Base-by-base conservation (phyloP, 106 monocot species). In the Amphibolis antarctica region DNA sequence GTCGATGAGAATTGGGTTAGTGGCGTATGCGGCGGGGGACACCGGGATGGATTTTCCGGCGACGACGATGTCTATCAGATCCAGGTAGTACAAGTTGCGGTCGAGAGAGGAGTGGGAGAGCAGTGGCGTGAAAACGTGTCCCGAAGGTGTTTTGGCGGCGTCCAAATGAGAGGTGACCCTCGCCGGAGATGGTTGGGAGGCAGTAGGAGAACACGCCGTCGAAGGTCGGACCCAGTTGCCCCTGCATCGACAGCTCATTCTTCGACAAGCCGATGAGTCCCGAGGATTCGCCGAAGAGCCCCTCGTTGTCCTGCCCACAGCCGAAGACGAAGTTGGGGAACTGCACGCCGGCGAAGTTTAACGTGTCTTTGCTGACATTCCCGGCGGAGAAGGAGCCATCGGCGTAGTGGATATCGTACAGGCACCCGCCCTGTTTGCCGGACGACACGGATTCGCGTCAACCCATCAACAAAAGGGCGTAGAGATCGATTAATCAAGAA, bases 171-270 rank as follows among this genome's bases (percentile, higher is more conserved):
- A 74, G 74, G 4, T 44, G 9, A 10, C 74, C 74, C 5, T 60
- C 44, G 52, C 42, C 52, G 31, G 51, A 26, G 9, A 10, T 1
- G 25, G 21, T 5, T 7, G 74, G 74, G 49, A 74, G 66, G 25
- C 74, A 74, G 59, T 74, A 74, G 25, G 74, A 74, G 67, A 74
- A 74, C 51, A 67, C 15, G 9, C 24, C 13, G n/a, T 53, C 51
- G 23, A 42, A 42, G 17, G 2, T 20, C 7, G 0, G 3, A 5
- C 51, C 48, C 0, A 53, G n/a, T 42, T 74, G 74, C 21, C 52
- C 67, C 1, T 20, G 44, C n/a, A 74, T 5, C 17, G 74, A 74
- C 18, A 44, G 25, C 25, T 47, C 11, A 36, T 50, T 48, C 13
- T 67, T 49, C 18, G 60, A 43, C 25, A 74, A 67, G 4, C 60